A percentile compares a stretch with the other conserved stretches of the same genome.
Evolutionary conservation across 129 eudicot genomes (phyloP).

Genomic region (sunflower (Helianthus annuus)): HanXRQr2.0-SUNRISE NC_035443.2:26111421-26111920

Average conservation of each 20-base stretch:
- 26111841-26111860: conserved; percentile 73
- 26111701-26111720: background rate
- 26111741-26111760: background rate
- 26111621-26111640: conserved; percentile 82
- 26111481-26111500: too few relatives aligned
- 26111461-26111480: too few relatives aligned
- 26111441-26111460: background rate
- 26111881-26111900: conserved; percentile 89
- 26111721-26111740: background rate
- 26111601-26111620: conserved; percentile 92
- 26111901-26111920: conserved; percentile 92
- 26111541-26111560: background rate
- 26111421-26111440: too few relatives aligned
- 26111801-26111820: conserved; percentile 83
- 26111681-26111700: conserved; percentile 37
- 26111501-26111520: too few relatives aligned
- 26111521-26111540: background rate
- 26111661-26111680: conserved; percentile 87
- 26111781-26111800: conserved; percentile 84
- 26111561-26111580: background rate
- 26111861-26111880: conserved; percentile 77
- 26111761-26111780: conserved; percentile 31
- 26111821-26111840: conserved; percentile 85
- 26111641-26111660: conserved; percentile 88
- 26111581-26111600: conserved; percentile 60